These are phyloP conservation scores for Tetracladium maxilliforme DNA, from an alignment of 2,329 filamentous ascomycete species.

Conservation along the genomic window DNA sequence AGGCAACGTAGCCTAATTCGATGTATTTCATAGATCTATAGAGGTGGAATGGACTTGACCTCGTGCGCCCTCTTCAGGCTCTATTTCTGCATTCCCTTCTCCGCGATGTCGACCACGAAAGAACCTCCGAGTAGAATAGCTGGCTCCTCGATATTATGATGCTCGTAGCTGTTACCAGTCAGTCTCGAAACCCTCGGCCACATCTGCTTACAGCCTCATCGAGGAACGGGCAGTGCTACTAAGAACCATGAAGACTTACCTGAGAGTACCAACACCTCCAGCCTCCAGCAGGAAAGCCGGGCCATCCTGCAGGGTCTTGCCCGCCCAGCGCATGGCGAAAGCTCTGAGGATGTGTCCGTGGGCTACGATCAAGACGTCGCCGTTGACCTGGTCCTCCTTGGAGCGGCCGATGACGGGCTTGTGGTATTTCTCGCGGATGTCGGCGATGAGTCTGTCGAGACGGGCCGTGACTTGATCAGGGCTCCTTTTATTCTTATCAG, in stretches of 20 bases:
- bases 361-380: conserved; percentile 67
- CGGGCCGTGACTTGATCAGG: conserved; percentile 56
- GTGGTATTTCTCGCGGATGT: conserved; percentile 57
- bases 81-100: conserved; percentile 20
- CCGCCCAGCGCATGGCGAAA: conserved; percentile 77
- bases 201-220: conserved; percentile 6
- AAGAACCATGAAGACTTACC: no score
- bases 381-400: conserved; percentile 25
- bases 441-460: conserved; percentile 60
- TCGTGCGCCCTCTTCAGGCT: no score
- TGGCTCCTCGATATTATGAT: conserved; percentile 63
- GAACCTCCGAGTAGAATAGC: conserved; percentile 66
- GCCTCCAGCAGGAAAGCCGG: conserved; percentile 76
- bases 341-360: conserved; percentile 83
- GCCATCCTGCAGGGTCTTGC: conserved; percentile 57
- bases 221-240: no score
- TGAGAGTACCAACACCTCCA: conserved; percentile 70
- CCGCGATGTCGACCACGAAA: conserved; percentile 31
- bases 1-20: no score
- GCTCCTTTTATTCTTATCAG: no score
- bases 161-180: conserved; percentile 57
- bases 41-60: no score
- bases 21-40: no score
- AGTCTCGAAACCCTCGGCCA: not conserved
- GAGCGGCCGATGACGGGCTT: conserved; percentile 41